Base-by-base conservation (phyloP, 345 rosid genomes). In the Nasturtium officinale region DNA sequence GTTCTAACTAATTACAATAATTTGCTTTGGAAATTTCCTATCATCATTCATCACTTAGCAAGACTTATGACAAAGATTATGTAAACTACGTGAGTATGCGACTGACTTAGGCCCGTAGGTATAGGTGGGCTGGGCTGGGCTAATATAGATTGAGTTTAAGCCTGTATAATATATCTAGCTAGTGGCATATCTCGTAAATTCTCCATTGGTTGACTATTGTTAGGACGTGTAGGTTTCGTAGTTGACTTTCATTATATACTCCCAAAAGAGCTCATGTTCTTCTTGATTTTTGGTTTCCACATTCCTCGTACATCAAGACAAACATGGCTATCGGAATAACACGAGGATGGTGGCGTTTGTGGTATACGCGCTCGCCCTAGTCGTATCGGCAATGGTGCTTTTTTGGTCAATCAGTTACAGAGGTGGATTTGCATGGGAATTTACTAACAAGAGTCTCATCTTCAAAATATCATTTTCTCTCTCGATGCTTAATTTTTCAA, bases 371-470 rank as follows among this genome's bases (percentile, higher is more conserved):
- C 83, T 93, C 12, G 96, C 75, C 7, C 4, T 85, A 4, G 87
- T 73, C 2, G 81, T 67, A 12, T 80, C 80, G 32, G 75, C 78
- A 50, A 18, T 90, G 90, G 91, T 90, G 6, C 23, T 93, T 66
- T 81, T 85, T 13, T 93, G 97, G 98, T 76, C 83, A 78, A 73
- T 86, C 23, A 20, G 73, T 71, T 90, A 78, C 66, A 78, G 90
- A 71, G 97, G 98, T 7, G 98, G 96, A 38, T 43, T 93, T 12
- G 96, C 97, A 7, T 93, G 98, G 98, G 94, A 89, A 58, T 66
- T 86, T 67, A 1, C 84, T 10, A 77, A 89, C 82, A 93, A 90
- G 54, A 82, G 57, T 56, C 94, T 93, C 81, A 87, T 90, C 89
- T 93, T 93, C 82, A 93, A 93, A 68, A 97, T 90, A 81, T 62